Conservation (phyloP, 805 yeast genomes). For the Torulaspora franciscae region DNA sequence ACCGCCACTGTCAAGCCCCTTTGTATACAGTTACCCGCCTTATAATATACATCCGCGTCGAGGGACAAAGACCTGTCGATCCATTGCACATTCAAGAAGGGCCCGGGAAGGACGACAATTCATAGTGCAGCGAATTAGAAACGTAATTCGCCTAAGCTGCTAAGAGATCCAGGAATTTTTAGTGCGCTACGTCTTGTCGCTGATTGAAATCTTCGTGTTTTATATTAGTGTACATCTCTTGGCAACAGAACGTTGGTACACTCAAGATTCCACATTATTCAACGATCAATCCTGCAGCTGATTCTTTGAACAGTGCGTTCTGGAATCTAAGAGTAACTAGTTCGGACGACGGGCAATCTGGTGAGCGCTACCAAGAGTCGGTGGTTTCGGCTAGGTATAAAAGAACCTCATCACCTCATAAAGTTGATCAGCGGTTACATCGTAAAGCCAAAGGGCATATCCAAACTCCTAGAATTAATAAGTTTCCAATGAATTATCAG, state of each 20-base stretch:
- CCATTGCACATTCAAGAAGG: not conserved
- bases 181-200: not conserved
- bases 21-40: constrained; percentile 10
- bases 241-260: constrained; percentile 1
- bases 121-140: too few species aligned
- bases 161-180: not conserved
- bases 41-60: not conserved
- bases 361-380: not conserved
- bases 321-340: constrained; percentile 6
- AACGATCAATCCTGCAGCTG: not conserved
- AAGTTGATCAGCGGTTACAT: constrained; percentile 3
- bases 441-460: not conserved
- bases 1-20: constrained; percentile 14
- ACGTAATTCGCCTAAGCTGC: not conserved
- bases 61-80: not conserved
- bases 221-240: not conserved
- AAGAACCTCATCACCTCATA: not conserved
- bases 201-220: not conserved
- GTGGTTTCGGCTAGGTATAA: not conserved
- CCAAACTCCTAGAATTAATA: not conserved
- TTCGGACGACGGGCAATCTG: not conserved
- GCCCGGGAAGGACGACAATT: too few species aligned
- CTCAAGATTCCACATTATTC: constrained; percentile 8
- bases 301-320: constrained; percentile 7
- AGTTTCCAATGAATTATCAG: constrained; percentile 29